A percentile compares a stretch with the other conserved stretches of the same genome.
phyloP scores from a whole-genome alignment of 441 rosid species.

The Pelargonium cotyledonis region DNA sequence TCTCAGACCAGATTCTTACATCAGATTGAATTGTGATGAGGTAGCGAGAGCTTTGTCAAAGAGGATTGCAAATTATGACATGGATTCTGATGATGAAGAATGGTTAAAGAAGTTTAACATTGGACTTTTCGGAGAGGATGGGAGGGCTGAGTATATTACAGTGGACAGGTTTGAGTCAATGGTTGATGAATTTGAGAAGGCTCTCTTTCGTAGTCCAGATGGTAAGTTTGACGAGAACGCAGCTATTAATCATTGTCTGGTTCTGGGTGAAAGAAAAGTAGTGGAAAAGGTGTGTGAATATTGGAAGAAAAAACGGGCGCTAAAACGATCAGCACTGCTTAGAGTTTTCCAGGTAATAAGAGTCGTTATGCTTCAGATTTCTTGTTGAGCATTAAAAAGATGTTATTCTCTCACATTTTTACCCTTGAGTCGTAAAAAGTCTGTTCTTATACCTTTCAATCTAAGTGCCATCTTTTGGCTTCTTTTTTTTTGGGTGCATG shows the following conservation, averaged over 20 bases:
- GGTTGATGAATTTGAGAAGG: constrained; percentile 87
- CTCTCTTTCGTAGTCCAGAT: constrained; percentile 44
- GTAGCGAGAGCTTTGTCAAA: constrained; percentile 71
- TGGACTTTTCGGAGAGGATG: constrained; percentile 26
- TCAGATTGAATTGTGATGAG: constrained; percentile 55
- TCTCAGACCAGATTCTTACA: constrained; percentile 49
- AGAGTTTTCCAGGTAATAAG: constrained; percentile 74
- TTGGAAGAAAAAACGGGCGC: constrained; percentile 73
- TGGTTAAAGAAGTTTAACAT: constrained; percentile 63
- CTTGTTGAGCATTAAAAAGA: too few relatives aligned
- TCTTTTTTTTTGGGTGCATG: not conserved
- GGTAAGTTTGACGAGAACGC: constrained; percentile 48
- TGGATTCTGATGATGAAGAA: constrained; percentile 91
- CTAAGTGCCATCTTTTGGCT: too few relatives aligned
- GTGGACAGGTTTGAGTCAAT: constrained; percentile 69
- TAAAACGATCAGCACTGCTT: constrained; percentile 50
- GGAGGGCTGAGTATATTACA: constrained; percentile 32
- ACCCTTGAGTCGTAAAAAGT: too few relatives aligned
- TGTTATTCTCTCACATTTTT: too few relatives aligned
- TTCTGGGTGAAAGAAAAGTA: constrained; percentile 51
- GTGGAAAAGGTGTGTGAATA: constrained; percentile 61
- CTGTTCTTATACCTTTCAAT: too few relatives aligned
- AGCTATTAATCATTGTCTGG: constrained; percentile 34
- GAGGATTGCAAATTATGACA: constrained; percentile 62
- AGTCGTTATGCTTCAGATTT: not conserved